These are phyloP conservation scores for Berkeleyomyces basicola DNA, from an alignment of 2,329 filamentous ascomycete species.

Conservation along the genomic window DNA sequence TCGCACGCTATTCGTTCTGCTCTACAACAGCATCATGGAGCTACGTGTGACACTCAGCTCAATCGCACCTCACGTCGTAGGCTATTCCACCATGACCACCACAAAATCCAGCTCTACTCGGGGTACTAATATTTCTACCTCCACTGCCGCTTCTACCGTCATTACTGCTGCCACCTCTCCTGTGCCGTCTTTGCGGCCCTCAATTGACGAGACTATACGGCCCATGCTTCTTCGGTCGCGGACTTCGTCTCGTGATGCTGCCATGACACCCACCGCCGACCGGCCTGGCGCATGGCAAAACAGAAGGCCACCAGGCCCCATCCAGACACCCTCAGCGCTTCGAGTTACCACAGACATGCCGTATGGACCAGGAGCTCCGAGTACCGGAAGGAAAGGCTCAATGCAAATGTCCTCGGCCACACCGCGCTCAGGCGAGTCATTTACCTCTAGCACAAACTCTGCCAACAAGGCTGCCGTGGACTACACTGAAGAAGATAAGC, in stretches of 20 bases:
- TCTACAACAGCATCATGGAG: slow-evolving; percentile 54
- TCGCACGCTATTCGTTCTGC: slow-evolving; percentile 43
- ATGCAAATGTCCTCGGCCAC: slow-evolving; percentile 44
- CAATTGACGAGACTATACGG: slow-evolving; percentile 31
- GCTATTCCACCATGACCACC: slow-evolving; percentile 2
- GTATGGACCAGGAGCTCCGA: slow-evolving; percentile 28
- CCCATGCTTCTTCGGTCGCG: slow-evolving; percentile 17
- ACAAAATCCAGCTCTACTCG: slow-evolving; percentile 1
- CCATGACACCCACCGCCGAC: slow-evolving; percentile 36
- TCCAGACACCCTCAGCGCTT: slow-evolving; percentile 36
- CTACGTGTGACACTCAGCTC: slow-evolving; percentile 37
- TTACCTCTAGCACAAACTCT: slow-evolving; percentile 36
- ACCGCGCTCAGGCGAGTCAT: slow-evolving; percentile 69
- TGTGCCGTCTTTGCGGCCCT: not conserved
- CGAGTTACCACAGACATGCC: slow-evolving; percentile 39
- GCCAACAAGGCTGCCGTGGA: slow-evolving; percentile 40
- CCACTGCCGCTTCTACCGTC: not conserved
- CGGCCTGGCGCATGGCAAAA: slow-evolving; percentile 25
- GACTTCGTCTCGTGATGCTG: slow-evolving; percentile 29
- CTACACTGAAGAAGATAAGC: slow-evolving; percentile 57
- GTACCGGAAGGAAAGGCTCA: slow-evolving; percentile 25
- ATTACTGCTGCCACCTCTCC: slow-evolving; percentile 8
- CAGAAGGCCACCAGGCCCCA: slow-evolving; percentile 21
- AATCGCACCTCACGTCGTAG: slow-evolving; percentile 15
- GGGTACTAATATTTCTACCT: not conserved